Base-by-base conservation (phyloP, 495 filamentous ascomycete species). In the Cercophora samala region DNA sequence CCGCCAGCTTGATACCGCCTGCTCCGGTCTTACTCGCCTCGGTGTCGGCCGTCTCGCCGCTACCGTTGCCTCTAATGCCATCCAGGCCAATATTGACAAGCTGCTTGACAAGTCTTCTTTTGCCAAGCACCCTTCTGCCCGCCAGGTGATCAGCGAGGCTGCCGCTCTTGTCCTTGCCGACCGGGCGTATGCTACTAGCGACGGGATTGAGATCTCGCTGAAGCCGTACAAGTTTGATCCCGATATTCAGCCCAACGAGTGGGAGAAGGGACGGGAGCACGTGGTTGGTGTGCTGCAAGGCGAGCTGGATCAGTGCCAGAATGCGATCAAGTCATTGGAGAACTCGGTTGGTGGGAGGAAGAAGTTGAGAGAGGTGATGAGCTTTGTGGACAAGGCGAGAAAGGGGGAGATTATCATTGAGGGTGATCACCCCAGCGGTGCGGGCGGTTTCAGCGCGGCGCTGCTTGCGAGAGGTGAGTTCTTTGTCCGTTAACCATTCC, bases 121-220 rank as follows among this genome's bases (percentile, higher is more conserved):
- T 75, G 82, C 90, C 9, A 86, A 88, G 22, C 95, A 99, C 70
- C 95, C 95, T 0, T 96, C 93, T 62, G 96, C 94, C 17, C 88
- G 91, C 59, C 89, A 93, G 76, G 92, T 93, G 52, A 97, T 98
- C 71, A 91, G 85, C 26, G 92, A 97, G 69, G 94, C 95, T 3
- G 91, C 91, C 21, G 89, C 89, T 1, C 88, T 87, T 46, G 97
- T 98, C 58, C 78, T 99, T 18, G 95, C 93, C 67, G 95, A 99
- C 66, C 88, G 93, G 2, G 97, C 96, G 70, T 97, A 97, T 79
- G 93, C 92, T 74, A 98, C 96, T 2, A 92, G 90, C 69, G 95
- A 99, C 74, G 94, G 97, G 75, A 93, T 99, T n/a, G 95, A 99
- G 77, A 97, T 97, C 73, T 98, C 95, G 74, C 94, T 99, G 81